Evolutionary conservation across 306 rosid species (phyloP), one percentile per base, ranked within the genome.

Genomic region (Adenanthera pavonina): DNA sequence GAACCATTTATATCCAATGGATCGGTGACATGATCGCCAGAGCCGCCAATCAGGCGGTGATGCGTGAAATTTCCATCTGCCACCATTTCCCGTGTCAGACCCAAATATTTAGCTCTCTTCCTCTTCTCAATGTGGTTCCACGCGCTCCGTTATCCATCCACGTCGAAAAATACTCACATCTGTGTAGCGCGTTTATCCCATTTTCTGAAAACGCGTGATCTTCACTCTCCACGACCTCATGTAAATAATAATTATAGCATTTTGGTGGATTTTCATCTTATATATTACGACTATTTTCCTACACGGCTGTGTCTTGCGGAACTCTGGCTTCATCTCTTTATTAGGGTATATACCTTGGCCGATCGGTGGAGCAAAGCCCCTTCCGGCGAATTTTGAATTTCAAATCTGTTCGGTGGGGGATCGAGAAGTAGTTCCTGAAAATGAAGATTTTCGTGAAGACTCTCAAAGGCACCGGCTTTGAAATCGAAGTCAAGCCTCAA

Each of bases 381-480:
- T 36, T 68, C 87, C 84, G 82, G 79, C 44, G 75, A 56, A 66
- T 80, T 80, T 80, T 71, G 73, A 86, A 56, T 79, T 79, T 80
- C 72, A 74, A 80, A 57, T 69, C 83, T 81, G 72, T 48, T 60
- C 59, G 75, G 77, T 74, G 81, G 81, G 85, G 78, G 85, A 86
- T 73, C 80, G 60, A 78, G 78, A 77, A 51, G 19, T 17, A 25
- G 78, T 57, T n/a, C 62, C 44, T 35, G 47, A 88, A 76, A 85
- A 94, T 94, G 98, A 94, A 94, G 92, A 80, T 94, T 85, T 92
- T 90, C 51, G 95, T 94, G 10, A 94, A 91, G 89, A 92, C 97
- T 86, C 94, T 94, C 78, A 94, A 92, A 71, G 97, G 97, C 74
- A 79, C 91, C 15, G 93, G 91, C 92, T 94, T 94, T 87, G 97